phyloP scores from a whole-genome alignment of 208 protist genomes.

The Crithidia sp. region DNA sequence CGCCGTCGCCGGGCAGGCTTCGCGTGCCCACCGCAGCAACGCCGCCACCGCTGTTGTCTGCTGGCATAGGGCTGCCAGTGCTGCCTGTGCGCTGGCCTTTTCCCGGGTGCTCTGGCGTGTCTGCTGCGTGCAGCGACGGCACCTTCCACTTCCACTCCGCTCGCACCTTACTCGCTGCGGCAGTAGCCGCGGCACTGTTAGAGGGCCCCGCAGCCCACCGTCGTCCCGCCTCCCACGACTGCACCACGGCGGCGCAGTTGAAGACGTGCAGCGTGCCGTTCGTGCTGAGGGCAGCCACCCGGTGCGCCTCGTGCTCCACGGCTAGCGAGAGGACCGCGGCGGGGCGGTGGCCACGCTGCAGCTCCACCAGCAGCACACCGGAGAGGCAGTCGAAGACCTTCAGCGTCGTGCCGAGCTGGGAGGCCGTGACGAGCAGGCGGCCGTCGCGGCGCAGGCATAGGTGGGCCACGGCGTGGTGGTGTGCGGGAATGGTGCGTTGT shows the following conservation, averaged over 20 bases:
- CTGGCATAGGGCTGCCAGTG: neutral
- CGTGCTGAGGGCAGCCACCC: slow-evolving; percentile 56
- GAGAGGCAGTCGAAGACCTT: slow-evolving; percentile 60
- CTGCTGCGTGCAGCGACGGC: neutral
- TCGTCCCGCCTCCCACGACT: slow-evolving; percentile 22
- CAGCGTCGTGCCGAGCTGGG: slow-evolving; percentile 62
- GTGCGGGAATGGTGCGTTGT: slow-evolving; percentile 38
- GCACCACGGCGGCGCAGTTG: slow-evolving; percentile 28
- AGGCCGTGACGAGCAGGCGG: slow-evolving; percentile 57
- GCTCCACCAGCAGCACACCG: slow-evolving; percentile 41
- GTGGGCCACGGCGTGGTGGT: slow-evolving; percentile 43
- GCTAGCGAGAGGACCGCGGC: slow-evolving; percentile 59
- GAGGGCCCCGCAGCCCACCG: neutral
- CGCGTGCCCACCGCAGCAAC: too few relatives aligned
- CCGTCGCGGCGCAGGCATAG: slow-evolving; percentile 41
- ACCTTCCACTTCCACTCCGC: slow-evolving; percentile 29
- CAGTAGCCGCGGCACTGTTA: neutral
- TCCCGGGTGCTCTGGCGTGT: neutral
- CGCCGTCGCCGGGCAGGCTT: slow-evolving; percentile 7
- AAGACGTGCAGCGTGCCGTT: slow-evolving; percentile 76
- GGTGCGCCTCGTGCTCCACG: slow-evolving; percentile 38
- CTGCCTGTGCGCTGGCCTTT: neutral
- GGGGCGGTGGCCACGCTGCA: slow-evolving; percentile 46
- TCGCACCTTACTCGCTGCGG: slow-evolving; percentile 10
- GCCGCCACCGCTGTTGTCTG: neutral